These are phyloP conservation scores for Lavandula angustifolia DNA, from an alignment of 257 asterid species.

Conservation along the genomic window DNA sequence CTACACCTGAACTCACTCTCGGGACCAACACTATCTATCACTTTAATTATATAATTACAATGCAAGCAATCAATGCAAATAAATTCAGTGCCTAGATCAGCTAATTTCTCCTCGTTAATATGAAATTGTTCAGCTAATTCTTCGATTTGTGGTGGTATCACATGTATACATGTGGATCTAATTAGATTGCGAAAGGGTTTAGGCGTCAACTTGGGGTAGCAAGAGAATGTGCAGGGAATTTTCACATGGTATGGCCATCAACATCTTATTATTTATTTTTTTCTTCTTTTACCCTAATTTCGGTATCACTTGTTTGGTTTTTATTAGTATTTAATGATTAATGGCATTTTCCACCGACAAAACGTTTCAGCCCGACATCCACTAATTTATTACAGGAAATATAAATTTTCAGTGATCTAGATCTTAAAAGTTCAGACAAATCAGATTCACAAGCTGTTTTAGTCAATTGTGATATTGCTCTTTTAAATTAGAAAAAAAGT, in stretches of 20 bases:
- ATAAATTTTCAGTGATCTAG: slow-evolving; percentile 25
- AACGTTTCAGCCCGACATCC: slow-evolving; percentile 6
- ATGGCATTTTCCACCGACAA: slow-evolving; percentile 43
- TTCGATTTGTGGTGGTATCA: background rate
- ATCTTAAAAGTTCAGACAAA: slow-evolving; percentile 33
- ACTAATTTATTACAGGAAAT: background rate
- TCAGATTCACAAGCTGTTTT: slow-evolving; percentile 19
- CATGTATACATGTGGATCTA: background rate
- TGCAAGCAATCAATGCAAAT: slow-evolving; percentile 11
- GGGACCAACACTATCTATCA: too few species aligned
- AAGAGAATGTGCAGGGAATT: slow-evolving; percentile 17
- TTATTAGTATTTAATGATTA: background rate
- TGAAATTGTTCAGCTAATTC: slow-evolving; percentile 22
- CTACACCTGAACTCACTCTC: too few species aligned
- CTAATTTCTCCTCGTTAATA: background rate
- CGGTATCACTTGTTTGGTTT: background rate
- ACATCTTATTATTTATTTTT: slow-evolving; percentile 14
- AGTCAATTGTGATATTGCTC: slow-evolving; percentile 20
- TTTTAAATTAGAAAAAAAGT: background rate
- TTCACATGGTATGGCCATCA: slow-evolving; percentile 33
- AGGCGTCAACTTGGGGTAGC: slow-evolving; percentile 31
- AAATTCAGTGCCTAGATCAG: slow-evolving; percentile 22
- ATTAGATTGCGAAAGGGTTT: slow-evolving; percentile 2
- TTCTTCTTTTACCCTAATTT: background rate
- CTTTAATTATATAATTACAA: too few species aligned